Evolutionary conservation across 2,329 filamentous ascomycete species (phyloP).

Genomic region (Ceratocystis destructans): DNA sequence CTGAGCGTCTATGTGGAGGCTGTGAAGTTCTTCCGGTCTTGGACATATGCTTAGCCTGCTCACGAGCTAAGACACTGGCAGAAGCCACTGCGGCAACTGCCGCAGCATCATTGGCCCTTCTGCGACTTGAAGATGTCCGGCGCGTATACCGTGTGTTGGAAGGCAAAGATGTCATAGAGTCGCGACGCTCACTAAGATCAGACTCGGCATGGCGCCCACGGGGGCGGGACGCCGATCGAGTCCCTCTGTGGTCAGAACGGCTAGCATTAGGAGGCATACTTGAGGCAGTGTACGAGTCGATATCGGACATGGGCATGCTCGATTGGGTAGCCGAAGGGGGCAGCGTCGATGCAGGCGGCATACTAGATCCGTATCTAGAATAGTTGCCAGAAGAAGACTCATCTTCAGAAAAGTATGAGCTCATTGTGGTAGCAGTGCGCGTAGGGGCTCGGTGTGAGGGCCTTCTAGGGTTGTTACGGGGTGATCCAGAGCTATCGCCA

Average conservation of each 20-base stretch:
- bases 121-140: constrained; percentile 34
- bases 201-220: constrained; percentile 16
- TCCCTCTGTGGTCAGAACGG: constrained; percentile 7
- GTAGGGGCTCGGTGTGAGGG: constrained; percentile 20
- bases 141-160: constrained; percentile 24
- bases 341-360: constrained; percentile 1
- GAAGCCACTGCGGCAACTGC: constrained; percentile 36
- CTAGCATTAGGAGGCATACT: constrained; percentile 14
- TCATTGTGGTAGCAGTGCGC: constrained; percentile 10
- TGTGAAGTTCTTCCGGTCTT: constrained; percentile 15
- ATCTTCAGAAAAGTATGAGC: constrained; percentile 13
- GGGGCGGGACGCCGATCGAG: constrained; percentile 7
- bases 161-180: constrained; percentile 15
- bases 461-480: constrained; percentile 22
- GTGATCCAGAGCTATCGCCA: constrained; percentile 44
- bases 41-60: constrained; percentile 27
- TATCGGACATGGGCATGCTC: constrained; percentile 11
- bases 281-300: constrained; percentile 9
- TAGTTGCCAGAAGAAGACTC: constrained; percentile 8
- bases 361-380: background rate
- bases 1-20: constrained; percentile 15
- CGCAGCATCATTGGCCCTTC: constrained; percentile 33
- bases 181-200: constrained; percentile 11
- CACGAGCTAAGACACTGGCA: constrained; percentile 35
- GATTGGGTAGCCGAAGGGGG: constrained; percentile 9